phyloP scores from a whole-genome alignment of 306 rosid genomes.

The Nissolia schottii region DNA sequence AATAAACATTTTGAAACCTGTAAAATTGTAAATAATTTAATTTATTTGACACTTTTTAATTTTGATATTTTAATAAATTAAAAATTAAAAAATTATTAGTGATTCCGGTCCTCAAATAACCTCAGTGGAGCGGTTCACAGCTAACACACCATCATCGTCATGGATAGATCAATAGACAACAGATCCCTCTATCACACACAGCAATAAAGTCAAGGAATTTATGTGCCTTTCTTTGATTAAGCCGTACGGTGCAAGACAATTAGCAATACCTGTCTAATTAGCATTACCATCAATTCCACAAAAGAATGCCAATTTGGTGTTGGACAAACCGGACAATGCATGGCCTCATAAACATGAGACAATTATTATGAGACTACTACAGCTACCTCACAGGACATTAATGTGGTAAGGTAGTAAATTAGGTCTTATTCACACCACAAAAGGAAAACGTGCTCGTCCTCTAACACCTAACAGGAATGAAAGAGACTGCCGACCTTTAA shows the following conservation, averaged over 20 bases:
- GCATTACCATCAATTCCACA: neutral
- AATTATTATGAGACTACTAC: neutral
- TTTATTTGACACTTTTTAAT: too few species aligned
- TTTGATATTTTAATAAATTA: neutral
- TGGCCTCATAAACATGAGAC: conserved; percentile 20
- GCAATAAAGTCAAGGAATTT: neutral
- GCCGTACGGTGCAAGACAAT: neutral
- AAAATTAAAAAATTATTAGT: neutral
- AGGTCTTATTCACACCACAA: conserved; percentile 11
- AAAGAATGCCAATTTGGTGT: neutral
- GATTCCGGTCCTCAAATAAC: neutral
- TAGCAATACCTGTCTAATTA: neutral
- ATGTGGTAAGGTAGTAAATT: neutral
- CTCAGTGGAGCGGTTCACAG: neutral
- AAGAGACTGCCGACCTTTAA: conserved; percentile 5
- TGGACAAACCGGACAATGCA: neutral
- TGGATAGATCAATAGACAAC: too few species aligned
- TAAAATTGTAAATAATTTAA: too few species aligned
- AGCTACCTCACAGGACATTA: conserved; percentile 21
- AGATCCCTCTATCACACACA: neutral
- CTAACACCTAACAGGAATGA: conserved; percentile 25
- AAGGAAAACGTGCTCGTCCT: conserved; percentile 14
- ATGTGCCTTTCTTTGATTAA: too few species aligned
- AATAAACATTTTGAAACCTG: too few species aligned
- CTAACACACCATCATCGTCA: neutral